Conservation (phyloP, 2,329 filamentous ascomycete species). For the Ophiocordyceps camponoti-saundersi region DNA sequence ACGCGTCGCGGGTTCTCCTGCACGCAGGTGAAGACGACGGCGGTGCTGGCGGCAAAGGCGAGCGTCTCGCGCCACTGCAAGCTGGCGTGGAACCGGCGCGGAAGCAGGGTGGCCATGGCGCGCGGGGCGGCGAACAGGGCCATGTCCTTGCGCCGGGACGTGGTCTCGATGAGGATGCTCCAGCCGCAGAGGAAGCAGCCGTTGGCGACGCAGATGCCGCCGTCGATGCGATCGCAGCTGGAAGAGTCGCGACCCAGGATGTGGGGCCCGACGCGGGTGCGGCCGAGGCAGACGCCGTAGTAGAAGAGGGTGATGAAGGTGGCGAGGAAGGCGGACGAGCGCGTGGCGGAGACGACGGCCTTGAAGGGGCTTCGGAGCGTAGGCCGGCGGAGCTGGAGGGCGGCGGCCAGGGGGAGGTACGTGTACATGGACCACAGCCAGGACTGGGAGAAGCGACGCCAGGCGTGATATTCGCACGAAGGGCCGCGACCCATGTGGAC, state of each 20-base stretch:
- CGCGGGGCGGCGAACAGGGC: conserved; percentile 67
- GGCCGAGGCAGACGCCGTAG: conserved; percentile 65
- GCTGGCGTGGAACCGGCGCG: conserved; percentile 45
- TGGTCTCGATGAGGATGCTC: conserved; percentile 60
- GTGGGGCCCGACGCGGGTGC: conserved; percentile 56
- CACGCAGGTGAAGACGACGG: conserved; percentile 52
- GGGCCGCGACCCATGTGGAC: conserved; percentile 66
- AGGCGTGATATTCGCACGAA: conserved; percentile 58
- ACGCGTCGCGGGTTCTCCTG: conserved; percentile 45
- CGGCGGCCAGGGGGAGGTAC: conserved; percentile 58
- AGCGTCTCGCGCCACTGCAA: conserved; percentile 51
- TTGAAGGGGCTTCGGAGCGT: conserved; percentile 26
- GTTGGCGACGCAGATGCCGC: conserved; percentile 49
- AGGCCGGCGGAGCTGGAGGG: conserved; percentile 37
- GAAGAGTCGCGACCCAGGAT: conserved; percentile 37
- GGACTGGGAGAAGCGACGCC: conserved; percentile 48
- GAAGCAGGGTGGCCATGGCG: conserved; percentile 58
- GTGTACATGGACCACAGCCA: conserved; percentile 62
- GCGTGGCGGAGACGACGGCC: conserved; percentile 42
- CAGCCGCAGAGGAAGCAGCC: conserved; percentile 67
- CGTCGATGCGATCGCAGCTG: conserved; percentile 34
- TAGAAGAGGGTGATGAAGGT: conserved; percentile 68
- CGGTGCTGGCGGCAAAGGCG: conserved; percentile 50
- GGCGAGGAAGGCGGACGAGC: conserved; percentile 63
- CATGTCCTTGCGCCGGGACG: conserved; percentile 52